Percentiles rank a stretch among this genome's conserved stretches.
These are phyloP conservation scores for Exophiala sideris DNA, from an alignment of 2,329 filamentous ascomycete genomes.

Conservation along the genomic window DNA sequence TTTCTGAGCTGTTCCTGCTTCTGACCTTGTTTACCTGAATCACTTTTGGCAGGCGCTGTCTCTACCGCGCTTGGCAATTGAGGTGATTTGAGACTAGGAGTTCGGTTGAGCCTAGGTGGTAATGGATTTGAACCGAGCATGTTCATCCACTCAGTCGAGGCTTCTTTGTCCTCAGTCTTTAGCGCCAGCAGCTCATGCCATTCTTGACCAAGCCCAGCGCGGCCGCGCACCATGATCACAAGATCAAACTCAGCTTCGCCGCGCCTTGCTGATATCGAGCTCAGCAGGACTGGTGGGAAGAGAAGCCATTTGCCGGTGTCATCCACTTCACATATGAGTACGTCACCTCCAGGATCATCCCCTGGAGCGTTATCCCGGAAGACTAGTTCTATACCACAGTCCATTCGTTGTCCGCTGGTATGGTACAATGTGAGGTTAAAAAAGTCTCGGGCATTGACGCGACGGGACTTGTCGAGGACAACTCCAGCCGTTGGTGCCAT, in stretches of 20 bases:
- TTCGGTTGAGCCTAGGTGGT: slow-evolving; percentile 56
- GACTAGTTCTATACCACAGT: slow-evolving; percentile 83
- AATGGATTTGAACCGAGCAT: slow-evolving; percentile 69
- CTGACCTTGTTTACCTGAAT: background rate
- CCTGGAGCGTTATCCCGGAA: slow-evolving; percentile 75
- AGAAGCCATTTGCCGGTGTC: slow-evolving; percentile 74
- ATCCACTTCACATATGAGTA: slow-evolving; percentile 91
- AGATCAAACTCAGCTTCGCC: slow-evolving; percentile 71
- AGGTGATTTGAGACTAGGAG: slow-evolving; percentile 47
- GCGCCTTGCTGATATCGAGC: slow-evolving; percentile 72
- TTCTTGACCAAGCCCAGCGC: slow-evolving; percentile 56
- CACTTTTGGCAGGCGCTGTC: slow-evolving; percentile 33
- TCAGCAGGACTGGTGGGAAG: slow-evolving; percentile 78
- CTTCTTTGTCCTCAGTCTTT: slow-evolving; percentile 69
- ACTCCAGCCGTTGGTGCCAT: slow-evolving; percentile 68
- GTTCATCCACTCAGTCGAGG: slow-evolving; percentile 80
- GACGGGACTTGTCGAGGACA: slow-evolving; percentile 69
- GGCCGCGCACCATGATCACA: slow-evolving; percentile 81
- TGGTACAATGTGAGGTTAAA: slow-evolving; percentile 84
- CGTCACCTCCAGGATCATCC: slow-evolving; percentile 65
- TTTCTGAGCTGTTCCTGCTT: background rate
- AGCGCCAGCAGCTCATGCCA: slow-evolving; percentile 87
- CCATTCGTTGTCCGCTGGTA: slow-evolving; percentile 83
- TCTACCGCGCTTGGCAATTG: slow-evolving; percentile 19
- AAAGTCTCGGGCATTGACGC: slow-evolving; percentile 84